A percentile compares a stretch with the other conserved stretches of the same genome.
Evolutionary conservation across 2,329 filamentous ascomycete genomes (phyloP).

Genomic region (Geosmithia flava): DNA sequence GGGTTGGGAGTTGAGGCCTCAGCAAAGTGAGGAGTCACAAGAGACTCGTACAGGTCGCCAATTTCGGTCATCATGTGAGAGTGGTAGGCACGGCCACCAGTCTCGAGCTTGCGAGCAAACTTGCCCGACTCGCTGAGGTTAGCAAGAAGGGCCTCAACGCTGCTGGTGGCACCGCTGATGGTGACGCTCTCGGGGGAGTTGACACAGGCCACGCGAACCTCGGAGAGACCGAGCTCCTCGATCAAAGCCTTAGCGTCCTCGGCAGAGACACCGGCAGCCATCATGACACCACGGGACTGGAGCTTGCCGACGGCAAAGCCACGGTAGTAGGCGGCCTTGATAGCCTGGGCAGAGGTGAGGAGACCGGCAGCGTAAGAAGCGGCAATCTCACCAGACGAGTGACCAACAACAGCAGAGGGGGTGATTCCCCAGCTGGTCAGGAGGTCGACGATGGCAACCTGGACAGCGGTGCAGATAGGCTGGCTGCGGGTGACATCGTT

Average conservation of each 20-base stretch:
- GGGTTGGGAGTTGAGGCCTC: background rate
- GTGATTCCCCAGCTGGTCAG: conserved; percentile 17
- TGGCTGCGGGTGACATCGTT: conserved; percentile 17
- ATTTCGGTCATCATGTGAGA: conserved; percentile 21
- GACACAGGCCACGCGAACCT: conserved; percentile 20
- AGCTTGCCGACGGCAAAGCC: conserved; percentile 11
- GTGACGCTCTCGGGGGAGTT: conserved; percentile 23
- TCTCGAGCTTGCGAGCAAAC: conserved; percentile 14
- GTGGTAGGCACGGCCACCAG: conserved; percentile 28
- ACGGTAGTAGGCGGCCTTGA: conserved; percentile 24
- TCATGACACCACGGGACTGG: conserved; percentile 18
- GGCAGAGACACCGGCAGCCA: conserved; percentile 21
- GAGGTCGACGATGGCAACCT: conserved; percentile 27
- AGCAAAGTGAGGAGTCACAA: background rate
- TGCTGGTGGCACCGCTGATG: conserved; percentile 15
- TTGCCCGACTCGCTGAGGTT: conserved; percentile 9
- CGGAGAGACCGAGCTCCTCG: conserved; percentile 12
- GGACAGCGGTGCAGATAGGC: conserved; percentile 27
- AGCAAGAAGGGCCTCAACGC: conserved; percentile 1
- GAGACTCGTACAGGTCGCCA: conserved; percentile 9
- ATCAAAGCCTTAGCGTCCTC: conserved; percentile 3
- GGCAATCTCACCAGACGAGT: conserved; percentile 30
- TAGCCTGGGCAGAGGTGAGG: conserved; percentile 20
- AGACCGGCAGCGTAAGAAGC: conserved; percentile 27
- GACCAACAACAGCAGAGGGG: conserved; percentile 23